Conservation (phyloP, 1,284 basidiomycete species). For the Tylopilus sp. region DNA sequence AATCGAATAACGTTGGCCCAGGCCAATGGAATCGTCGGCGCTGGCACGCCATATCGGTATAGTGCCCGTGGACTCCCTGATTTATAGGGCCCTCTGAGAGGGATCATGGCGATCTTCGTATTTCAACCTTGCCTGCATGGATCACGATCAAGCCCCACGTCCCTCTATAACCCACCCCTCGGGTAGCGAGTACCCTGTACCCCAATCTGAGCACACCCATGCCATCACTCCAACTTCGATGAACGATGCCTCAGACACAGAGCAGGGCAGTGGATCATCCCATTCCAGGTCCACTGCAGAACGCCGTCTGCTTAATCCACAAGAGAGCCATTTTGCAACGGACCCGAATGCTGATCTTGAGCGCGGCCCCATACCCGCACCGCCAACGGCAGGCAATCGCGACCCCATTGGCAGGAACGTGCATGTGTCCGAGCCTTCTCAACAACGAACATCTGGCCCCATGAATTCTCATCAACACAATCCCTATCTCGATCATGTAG, state of each 20-base stretch:
- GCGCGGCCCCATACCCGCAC: neutral
- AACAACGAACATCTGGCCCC: neutral
- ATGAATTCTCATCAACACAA: neutral
- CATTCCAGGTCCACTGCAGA: slow-evolving; percentile 19
- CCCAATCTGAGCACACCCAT: neutral
- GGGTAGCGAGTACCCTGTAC: neutral
- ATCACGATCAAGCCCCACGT: slow-evolving; percentile 9
- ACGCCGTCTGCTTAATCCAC: slow-evolving; percentile 8
- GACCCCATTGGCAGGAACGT: slow-evolving; percentile 14
- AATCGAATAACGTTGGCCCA: no score
- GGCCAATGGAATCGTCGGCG: neutral
- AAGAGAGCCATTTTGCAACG: slow-evolving; percentile 7
- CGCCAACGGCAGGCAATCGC: slow-evolving; percentile 25
- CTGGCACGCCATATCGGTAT: neutral
- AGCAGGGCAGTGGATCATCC: slow-evolving; percentile 9
- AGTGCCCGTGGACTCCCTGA: neutral
- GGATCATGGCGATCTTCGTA: neutral
- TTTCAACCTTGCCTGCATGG: slow-evolving; percentile 24
- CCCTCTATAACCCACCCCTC: slow-evolving; percentile 1
- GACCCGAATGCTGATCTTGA: slow-evolving; percentile 17
- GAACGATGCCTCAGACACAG: neutral
- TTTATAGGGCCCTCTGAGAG: neutral
- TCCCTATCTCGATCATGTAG: slow-evolving; percentile 39
- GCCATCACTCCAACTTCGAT: neutral
- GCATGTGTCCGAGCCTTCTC: slow-evolving; percentile 9